phyloP scores from a whole-genome alignment of 179 eudicot genomes.

The Drosera spatulata region DNA sequence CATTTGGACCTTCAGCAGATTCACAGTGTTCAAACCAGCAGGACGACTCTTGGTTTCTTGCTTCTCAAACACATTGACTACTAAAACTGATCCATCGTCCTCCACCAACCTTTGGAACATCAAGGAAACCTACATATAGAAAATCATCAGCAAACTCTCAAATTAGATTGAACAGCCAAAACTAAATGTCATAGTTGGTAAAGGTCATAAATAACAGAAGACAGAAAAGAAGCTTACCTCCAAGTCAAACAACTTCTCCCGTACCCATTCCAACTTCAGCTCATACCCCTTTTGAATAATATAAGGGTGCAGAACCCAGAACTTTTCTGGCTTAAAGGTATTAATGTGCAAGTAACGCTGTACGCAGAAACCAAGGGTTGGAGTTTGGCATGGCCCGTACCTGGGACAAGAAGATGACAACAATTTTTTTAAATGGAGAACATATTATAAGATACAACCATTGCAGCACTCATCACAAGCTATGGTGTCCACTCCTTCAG shows the following conservation, averaged over 20 bases:
- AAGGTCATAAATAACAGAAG: no score
- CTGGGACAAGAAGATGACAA: constrained; percentile 27
- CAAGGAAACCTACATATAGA: constrained; percentile 41
- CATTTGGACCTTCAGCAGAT: constrained; percentile 69
- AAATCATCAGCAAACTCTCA: not conserved
- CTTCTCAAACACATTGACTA: constrained; percentile 50
- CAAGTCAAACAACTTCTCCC: constrained; percentile 67
- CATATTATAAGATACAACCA: no score
- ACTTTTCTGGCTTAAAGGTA: constrained; percentile 83
- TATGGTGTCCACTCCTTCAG: no score
- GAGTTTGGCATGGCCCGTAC: constrained; percentile 98
- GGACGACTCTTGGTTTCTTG: constrained; percentile 89
- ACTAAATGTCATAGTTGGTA: no score
- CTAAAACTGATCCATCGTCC: constrained; percentile 61
- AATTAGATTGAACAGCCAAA: no score
- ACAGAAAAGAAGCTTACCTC: constrained; percentile 41
- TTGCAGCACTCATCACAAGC: no score
- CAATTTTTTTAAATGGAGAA: no score
- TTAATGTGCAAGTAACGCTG: constrained; percentile 83
- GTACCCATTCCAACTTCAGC: constrained; percentile 90
- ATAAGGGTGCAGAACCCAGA: constrained; percentile 78
- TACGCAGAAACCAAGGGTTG: constrained; percentile 97
- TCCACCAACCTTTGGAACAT: constrained; percentile 71
- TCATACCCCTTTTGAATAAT: constrained; percentile 67
- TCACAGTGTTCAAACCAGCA: constrained; percentile 91